phyloP scores from a whole-genome alignment of 2,329 filamentous ascomycete genomes.

The Fusarium avenaceum region DNA sequence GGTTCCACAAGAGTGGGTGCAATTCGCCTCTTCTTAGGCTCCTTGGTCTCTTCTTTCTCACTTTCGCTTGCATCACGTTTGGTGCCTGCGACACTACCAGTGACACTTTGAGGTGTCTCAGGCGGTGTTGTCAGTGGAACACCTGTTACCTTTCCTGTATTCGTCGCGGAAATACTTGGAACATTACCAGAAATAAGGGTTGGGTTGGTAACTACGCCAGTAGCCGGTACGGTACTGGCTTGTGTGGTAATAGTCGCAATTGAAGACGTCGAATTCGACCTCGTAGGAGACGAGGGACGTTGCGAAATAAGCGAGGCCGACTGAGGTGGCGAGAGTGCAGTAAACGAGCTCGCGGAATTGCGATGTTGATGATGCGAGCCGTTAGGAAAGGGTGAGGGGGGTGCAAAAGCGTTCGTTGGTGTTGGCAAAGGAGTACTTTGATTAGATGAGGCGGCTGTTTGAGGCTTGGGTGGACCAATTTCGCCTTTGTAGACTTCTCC shows the following conservation, averaged over 20 bases:
- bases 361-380: slow-evolving; percentile 67
- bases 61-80: slow-evolving; percentile 71
- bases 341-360: slow-evolving; percentile 69
- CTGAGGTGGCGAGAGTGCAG: slow-evolving; percentile 68
- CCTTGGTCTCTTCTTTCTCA: slow-evolving; percentile 65
- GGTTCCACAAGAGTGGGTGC: slow-evolving; percentile 72
- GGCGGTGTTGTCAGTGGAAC: slow-evolving; percentile 90
- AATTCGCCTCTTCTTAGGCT: slow-evolving; percentile 77
- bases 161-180: slow-evolving; percentile 80
- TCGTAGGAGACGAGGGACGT: slow-evolving; percentile 81
- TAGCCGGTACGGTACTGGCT: slow-evolving; percentile 60
- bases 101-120: slow-evolving; percentile 76
- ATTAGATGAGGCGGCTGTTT: slow-evolving; percentile 64
- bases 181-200: slow-evolving; percentile 82
- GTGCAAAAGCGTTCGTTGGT: slow-evolving; percentile 73
- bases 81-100: slow-evolving; percentile 55
- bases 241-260: slow-evolving; percentile 81
- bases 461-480: slow-evolving; percentile 64
- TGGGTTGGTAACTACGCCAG: slow-evolving; percentile 78
- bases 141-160: slow-evolving; percentile 72
- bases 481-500: slow-evolving; percentile 84
- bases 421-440: slow-evolving; percentile 80
- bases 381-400: slow-evolving; percentile 69
- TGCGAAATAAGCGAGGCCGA: slow-evolving; percentile 71
- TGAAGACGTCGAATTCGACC: slow-evolving; percentile 89